Conservation (phyloP, 805 yeast genomes). For the Komagataella mondaviorum region DNA sequence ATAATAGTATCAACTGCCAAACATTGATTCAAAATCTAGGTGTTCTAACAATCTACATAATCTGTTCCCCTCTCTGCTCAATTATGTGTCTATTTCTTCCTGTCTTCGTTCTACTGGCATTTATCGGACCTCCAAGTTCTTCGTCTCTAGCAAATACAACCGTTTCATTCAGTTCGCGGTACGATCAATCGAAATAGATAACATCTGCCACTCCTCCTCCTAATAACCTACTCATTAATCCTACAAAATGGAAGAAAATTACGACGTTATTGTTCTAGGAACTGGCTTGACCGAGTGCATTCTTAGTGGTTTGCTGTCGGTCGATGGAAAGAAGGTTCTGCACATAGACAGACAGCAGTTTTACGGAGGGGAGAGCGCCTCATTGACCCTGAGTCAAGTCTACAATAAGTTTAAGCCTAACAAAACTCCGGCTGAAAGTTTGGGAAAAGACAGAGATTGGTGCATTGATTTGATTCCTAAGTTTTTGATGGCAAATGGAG, state of each 20-base stretch:
- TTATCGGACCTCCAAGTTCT: no score
- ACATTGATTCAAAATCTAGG: no score
- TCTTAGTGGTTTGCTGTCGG: constrained; percentile 83
- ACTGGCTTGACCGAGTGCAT: constrained; percentile 82
- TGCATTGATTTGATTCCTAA: constrained; percentile 95
- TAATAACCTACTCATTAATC: neutral
- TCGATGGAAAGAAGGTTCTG: constrained; percentile 95
- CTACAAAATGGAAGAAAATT: constrained; percentile 73
- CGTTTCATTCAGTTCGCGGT: neutral
- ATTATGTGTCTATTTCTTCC: no score
- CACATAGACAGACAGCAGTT: constrained; percentile 95
- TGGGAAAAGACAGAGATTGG: constrained; percentile 95
- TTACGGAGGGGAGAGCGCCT: constrained; percentile 90
- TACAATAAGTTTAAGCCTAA: constrained; percentile 82
- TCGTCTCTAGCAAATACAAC: no score
- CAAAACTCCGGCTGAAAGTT: constrained; percentile 50
- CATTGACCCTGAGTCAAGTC: constrained; percentile 57
- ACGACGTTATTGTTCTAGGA: constrained; percentile 84
- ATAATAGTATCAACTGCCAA: no score
- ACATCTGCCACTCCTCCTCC: neutral
- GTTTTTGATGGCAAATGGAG: constrained; percentile 95
- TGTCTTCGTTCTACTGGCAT: no score
- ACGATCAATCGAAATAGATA: neutral
- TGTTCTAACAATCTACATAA: no score
- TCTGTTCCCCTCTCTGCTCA: no score